phyloP scores from a whole-genome alignment of 805 yeast species.

The Torulaspora microellipsoides region DNA sequence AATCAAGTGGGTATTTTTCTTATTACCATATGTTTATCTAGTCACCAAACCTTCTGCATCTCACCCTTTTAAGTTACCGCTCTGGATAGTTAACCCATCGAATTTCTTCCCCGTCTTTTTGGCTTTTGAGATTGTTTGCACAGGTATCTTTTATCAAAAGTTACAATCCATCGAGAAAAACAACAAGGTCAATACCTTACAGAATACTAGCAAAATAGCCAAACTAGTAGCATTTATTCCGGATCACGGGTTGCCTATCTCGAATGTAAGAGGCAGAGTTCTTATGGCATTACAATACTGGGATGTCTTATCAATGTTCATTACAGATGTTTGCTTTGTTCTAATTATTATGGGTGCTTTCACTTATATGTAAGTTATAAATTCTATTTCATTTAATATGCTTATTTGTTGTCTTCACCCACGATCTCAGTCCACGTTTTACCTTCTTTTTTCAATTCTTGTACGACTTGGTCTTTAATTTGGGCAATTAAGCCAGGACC shows the following conservation, averaged over 20 bases:
- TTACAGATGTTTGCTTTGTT: conserved; percentile 33
- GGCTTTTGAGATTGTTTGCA: conserved; percentile 32
- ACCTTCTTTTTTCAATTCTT: conserved; percentile 63
- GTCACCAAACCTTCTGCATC: conserved; percentile 16
- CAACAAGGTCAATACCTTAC: conserved; percentile 25
- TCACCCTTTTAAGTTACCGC: conserved; percentile 1
- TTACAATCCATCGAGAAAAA: conserved; percentile 25
- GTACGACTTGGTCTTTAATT: conserved; percentile 54
- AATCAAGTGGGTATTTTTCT: conserved; percentile 30
- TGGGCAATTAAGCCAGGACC: conserved; percentile 80
- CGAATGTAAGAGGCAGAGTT: conserved; percentile 27
- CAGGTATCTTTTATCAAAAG: conserved; percentile 31
- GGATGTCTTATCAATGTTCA: conserved; percentile 33
- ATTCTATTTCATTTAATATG: conserved; percentile 1
- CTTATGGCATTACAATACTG: conserved; percentile 28
- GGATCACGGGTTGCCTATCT: conserved; percentile 33
- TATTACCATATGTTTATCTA: conserved; percentile 31
- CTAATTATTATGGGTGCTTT: conserved; percentile 30
- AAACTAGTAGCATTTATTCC: conserved; percentile 32
- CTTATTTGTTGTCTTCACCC: conserved; percentile 50
- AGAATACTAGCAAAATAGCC: conserved; percentile 28
- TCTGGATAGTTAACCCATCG: conserved; percentile 20
- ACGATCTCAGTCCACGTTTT: conserved; percentile 80
- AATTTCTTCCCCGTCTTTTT: conserved; percentile 35
- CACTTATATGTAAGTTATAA: conserved; percentile 15